A percentile compares a stretch with the other conserved stretches of the same genome.
These are phyloP conservation scores for Blastobotrys proliferans DNA, from an alignment of 1,139 yeast genomes.

Conservation along the genomic window DNA sequence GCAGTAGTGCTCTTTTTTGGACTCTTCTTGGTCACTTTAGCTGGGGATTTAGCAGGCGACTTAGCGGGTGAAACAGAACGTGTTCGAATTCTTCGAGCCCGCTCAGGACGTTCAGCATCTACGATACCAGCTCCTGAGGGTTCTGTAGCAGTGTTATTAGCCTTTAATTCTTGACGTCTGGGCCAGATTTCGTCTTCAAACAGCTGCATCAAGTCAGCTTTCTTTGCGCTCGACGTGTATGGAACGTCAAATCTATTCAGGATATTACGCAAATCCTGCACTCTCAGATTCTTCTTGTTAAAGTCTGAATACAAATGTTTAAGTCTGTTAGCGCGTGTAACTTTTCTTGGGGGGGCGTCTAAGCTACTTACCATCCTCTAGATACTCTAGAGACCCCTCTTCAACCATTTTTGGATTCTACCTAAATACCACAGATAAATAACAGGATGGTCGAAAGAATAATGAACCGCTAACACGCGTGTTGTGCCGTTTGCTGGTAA, in stretches of 20 bases:
- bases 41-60: slow-evolving; percentile 6
- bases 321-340: not conserved
- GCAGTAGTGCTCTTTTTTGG: slow-evolving; percentile 1
- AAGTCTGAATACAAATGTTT: slow-evolving; percentile 41
- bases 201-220: slow-evolving; percentile 52
- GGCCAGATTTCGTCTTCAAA: slow-evolving; percentile 49
- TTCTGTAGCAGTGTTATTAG: slow-evolving; percentile 24
- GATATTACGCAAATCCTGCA: slow-evolving; percentile 61
- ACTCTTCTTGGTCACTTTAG: slow-evolving; percentile 11
- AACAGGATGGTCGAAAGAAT: not conserved
- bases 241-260: slow-evolving; percentile 54
- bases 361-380: slow-evolving; percentile 18
- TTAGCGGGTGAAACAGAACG: slow-evolving; percentile 1
- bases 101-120: slow-evolving; percentile 27
- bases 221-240: slow-evolving; percentile 59
- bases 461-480: too few relatives aligned
- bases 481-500: too few relatives aligned
- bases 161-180: slow-evolving; percentile 37
- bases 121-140: slow-evolving; percentile 33
- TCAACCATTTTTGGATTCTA: slow-evolving; percentile 18
- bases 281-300: slow-evolving; percentile 57
- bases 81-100: slow-evolving; percentile 1
- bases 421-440: too few relatives aligned
- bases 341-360: not conserved
- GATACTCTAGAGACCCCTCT: slow-evolving; percentile 18